These are phyloP conservation scores for Talaromyces funiculosus DNA, from an alignment of 2,329 filamentous ascomycete genomes.

Conservation along the genomic window DNA sequence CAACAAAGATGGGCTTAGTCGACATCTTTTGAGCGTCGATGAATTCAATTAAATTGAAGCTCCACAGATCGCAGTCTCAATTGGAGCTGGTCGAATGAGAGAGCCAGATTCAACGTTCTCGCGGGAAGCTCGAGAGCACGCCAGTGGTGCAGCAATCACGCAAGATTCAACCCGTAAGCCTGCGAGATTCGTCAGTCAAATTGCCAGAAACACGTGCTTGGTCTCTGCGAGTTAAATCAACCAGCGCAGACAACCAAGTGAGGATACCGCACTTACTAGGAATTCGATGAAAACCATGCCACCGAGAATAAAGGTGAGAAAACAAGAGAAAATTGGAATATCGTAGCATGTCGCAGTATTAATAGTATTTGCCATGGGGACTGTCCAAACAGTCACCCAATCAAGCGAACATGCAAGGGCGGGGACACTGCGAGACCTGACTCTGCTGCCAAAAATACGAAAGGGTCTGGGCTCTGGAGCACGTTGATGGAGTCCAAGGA, in stretches of 20 bases:
- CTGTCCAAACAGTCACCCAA: neutral
- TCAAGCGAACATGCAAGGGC: neutral
- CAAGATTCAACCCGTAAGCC: slow-evolving; percentile 8
- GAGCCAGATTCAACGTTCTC: neutral
- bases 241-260: neutral
- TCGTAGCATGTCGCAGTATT: neutral
- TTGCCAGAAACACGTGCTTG: neutral
- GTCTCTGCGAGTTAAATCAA: neutral
- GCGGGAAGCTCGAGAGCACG: slow-evolving; percentile 4
- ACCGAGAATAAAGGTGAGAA: neutral
- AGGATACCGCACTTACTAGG: neutral
- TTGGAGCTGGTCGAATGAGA: slow-evolving; percentile 7
- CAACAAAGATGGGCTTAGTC: slow-evolving; percentile 72
- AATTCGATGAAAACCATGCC: neutral
- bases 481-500: neutral
- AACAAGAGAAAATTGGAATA: neutral
- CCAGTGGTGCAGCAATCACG: slow-evolving; percentile 9
- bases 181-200: neutral
- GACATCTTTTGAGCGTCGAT: neutral
- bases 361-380: neutral
- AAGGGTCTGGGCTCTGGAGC: neutral
- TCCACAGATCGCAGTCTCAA: neutral
- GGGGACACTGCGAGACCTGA: neutral
- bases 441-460: neutral
- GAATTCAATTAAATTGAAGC: neutral